These are phyloP conservation scores for Batrachochytrium dendrobatidis DNA, from an alignment of 371 early-diverging fungal genomes.

Conservation along the genomic window DNA sequence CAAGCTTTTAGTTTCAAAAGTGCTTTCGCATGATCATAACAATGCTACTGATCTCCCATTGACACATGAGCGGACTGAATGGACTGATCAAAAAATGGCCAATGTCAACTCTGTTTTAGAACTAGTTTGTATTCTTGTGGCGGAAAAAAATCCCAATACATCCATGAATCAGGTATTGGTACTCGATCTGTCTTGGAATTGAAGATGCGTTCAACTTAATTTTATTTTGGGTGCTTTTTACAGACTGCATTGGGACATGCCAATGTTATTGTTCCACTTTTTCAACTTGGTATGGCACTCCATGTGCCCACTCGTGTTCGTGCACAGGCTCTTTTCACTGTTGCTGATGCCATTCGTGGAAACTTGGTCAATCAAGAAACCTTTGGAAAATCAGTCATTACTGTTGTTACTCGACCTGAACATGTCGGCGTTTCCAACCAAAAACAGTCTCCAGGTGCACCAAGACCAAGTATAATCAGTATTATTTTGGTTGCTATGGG, in stretches of 20 bases:
- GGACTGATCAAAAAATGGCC: conserved; percentile 66
- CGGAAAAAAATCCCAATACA: conserved; percentile 80
- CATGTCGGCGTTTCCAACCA: background rate
- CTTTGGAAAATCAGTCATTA: conserved; percentile 50
- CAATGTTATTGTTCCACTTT: conserved; percentile 6
- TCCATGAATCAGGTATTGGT: conserved; percentile 63
- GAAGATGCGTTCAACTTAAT: background rate
- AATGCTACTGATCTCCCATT: conserved; percentile 22
- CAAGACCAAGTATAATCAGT: background rate
- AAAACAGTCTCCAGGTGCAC: background rate
- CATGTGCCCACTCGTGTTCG: background rate
- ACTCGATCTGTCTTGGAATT: too few relatives aligned
- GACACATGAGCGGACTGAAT: conserved; percentile 29
- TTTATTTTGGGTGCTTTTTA: background rate
- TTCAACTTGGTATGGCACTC: conserved; percentile 1
- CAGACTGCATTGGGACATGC: conserved; percentile 10
- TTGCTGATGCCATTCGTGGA: conserved; percentile 74
- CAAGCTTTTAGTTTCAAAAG: conserved; percentile 20
- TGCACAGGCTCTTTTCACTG: conserved; percentile 64
- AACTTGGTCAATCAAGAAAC: conserved; percentile 66
- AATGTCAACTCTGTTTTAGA: conserved; percentile 78
- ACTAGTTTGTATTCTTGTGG: conserved; percentile 79
- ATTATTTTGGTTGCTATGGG: background rate
- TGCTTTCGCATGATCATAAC: conserved; percentile 8
- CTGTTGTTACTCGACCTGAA: conserved; percentile 3